Base-by-base conservation (phyloP, 2,329 filamentous ascomycete species). In the Sphaerostilbella broomeana region DNA sequence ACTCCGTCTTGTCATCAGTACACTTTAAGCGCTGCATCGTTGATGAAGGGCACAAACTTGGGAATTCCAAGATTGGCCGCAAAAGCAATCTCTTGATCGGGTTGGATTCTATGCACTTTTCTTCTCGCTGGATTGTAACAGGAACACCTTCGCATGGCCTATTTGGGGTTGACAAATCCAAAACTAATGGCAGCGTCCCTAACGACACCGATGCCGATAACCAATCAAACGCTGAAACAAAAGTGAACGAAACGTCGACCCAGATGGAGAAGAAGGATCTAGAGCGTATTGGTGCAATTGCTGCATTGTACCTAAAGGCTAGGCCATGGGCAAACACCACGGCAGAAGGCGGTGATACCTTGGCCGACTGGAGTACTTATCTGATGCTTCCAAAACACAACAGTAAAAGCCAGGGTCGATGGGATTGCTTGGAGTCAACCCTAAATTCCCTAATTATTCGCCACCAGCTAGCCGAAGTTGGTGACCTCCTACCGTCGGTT, bases 11-110 rank as follows among this genome's bases (percentile, higher is more conserved):
- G 13, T 77, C 78, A 26, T 62, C 75, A 6, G 61, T 95, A 4
- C 87, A 86, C 50, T 95, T 90, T 73, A 81, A 95, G 51, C 75
- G 90, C 2, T 81, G 94, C 32, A 89, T 97, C 31, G 83, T 94
- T 13, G 90, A 97, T 48, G 90, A 95, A 68, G 90, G 90, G 0
- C 88, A 95, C 57, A 84, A 76, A 43, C 80, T 95, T 43, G 86
- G 86, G 0, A 82, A 84, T 25, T 75, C 75, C 1, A 72, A 62
- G 3, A 59, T 62, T 5, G 65, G 67, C 8, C 68, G 67, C 36
- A 77, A 70, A 49, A 86, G 78, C 30, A 68, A 73, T 27, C 52
- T 79, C 5, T 63, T 76, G 15, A 54, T 65, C 3, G 66, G 70
- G 2, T 58, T 81, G 2, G 70, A 79, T 13, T 57, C 57, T 10